Percentiles rank a stretch among this genome's conserved stretches.
Conservation (phyloP, 306 rosid genomes). For the Oxytropis ochrocephala region DNA sequence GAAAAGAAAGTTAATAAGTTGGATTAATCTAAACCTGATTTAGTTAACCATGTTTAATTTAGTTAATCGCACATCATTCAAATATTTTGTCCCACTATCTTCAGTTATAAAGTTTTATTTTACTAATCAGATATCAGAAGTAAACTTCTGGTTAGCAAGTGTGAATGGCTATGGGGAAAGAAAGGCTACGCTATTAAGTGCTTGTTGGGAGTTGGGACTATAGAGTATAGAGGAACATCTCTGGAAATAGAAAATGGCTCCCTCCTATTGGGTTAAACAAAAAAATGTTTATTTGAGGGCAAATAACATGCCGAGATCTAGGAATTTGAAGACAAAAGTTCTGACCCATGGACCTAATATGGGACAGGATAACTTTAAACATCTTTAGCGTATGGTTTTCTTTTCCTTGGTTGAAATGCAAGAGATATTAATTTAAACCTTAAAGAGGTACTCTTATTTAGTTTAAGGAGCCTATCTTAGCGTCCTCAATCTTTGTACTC, state of each 20-base stretch:
- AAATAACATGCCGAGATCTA: background rate
- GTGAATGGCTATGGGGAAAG: background rate
- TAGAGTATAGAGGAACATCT: background rate
- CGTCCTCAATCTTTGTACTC: background rate
- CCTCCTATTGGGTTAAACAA: conserved; percentile 1
- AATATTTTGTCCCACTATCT: background rate
- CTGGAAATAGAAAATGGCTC: conserved; percentile 13
- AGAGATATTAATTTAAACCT: background rate
- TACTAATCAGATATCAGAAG: background rate
- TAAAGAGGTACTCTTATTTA: background rate
- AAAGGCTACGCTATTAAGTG: background rate
- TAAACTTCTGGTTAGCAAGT: background rate
- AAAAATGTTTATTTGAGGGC: background rate
- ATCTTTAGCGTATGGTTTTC: conserved; percentile 3
- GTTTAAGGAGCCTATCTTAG: conserved; percentile 10
- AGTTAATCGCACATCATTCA: background rate
- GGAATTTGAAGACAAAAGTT: background rate
- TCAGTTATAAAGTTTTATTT: background rate
- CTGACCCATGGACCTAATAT: background rate
- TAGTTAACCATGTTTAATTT: background rate
- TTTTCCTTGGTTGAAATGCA: background rate
- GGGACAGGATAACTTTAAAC: background rate
- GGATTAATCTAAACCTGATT: too few relatives aligned
- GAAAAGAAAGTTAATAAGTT: background rate
- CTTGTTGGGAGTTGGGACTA: background rate